A percentile compares a stretch with the other conserved stretches of the same genome.
phyloP scores from a whole-genome alignment of 1,284 basidiomycete genomes.

The Austroboletus novae-zelandiae region DNA sequence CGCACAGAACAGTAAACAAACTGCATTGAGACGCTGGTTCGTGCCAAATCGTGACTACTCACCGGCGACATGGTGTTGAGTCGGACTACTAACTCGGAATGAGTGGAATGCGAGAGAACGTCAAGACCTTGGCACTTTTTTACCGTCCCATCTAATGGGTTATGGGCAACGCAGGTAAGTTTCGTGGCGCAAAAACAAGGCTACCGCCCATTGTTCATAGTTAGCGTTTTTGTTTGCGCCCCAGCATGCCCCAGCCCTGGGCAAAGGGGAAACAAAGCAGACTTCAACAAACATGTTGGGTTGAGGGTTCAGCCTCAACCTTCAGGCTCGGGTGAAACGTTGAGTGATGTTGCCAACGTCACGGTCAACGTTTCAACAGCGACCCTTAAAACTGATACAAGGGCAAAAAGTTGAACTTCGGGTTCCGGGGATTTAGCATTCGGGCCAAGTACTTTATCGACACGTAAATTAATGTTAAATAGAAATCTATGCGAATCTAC shows the following conservation, averaged over 20 bases:
- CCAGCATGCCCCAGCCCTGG: constrained; percentile 27
- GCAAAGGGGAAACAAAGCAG: constrained; percentile 20
- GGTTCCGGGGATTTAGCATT: too few relatives aligned
- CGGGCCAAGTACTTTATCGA: too few relatives aligned
- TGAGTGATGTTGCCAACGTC: too few relatives aligned
- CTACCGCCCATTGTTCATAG: constrained; percentile 13
- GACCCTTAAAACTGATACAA: too few relatives aligned
- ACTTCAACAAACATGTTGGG: constrained; percentile 21
- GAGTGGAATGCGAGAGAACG: constrained; percentile 6
- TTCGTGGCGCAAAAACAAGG: constrained; percentile 11
- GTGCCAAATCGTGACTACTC: constrained; percentile 9
- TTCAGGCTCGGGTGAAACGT: not conserved
- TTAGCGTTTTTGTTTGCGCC: not conserved
- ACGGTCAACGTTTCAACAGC: too few relatives aligned
- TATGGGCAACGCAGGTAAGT: constrained; percentile 24
- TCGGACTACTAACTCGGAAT: not conserved
- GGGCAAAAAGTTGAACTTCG: too few relatives aligned
- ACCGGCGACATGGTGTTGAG: constrained; percentile 34
- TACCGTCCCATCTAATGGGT: constrained; percentile 22
- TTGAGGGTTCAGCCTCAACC: constrained; percentile 21
- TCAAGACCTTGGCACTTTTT: constrained; percentile 25
- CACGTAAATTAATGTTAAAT: too few relatives aligned
- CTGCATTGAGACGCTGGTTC: not conserved
- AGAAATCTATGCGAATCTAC: too few relatives aligned
- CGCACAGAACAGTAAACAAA: constrained; percentile 3